These are phyloP conservation scores for Phlyctochytrium bullatum DNA, from an alignment of 192 early-diverging fungal species.

Conservation along the genomic window DNA sequence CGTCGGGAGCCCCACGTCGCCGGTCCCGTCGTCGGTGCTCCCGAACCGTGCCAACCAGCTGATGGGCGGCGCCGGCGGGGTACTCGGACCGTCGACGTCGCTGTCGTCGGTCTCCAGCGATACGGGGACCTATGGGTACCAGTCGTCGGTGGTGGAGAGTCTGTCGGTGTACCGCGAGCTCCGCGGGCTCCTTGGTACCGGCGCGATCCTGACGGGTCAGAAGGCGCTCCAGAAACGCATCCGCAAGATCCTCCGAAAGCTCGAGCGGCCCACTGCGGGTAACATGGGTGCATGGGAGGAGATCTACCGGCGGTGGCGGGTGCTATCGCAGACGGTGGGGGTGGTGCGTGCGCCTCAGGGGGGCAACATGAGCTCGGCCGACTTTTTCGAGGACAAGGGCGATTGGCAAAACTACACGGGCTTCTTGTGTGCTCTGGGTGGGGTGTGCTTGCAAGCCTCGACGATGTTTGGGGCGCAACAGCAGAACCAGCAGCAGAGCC, in stretches of 20 bases:
- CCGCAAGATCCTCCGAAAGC: constrained; percentile 62
- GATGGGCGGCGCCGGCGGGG: background rate
- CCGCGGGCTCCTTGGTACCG: constrained; percentile 20
- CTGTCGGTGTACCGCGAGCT: constrained; percentile 68
- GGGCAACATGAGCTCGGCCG: background rate
- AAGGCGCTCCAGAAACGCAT: constrained; percentile 77
- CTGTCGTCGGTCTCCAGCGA: background rate
- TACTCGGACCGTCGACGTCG: constrained; percentile 9
- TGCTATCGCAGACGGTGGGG: constrained; percentile 39
- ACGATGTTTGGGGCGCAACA: background rate
- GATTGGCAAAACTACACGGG: constrained; percentile 84
- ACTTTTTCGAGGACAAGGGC: constrained; percentile 36
- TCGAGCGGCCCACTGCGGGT: constrained; percentile 65
- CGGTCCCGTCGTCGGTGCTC: constrained; percentile 34
- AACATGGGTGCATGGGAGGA: constrained; percentile 84
- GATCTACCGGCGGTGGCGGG: constrained; percentile 72
- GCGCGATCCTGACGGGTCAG: constrained; percentile 45
- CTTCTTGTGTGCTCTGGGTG: constrained; percentile 77
- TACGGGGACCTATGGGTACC: background rate
- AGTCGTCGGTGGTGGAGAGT: constrained; percentile 68
- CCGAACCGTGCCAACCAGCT: background rate
- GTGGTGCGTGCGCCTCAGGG: background rate
- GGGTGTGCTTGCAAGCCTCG: constrained; percentile 54
- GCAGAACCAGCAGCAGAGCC: background rate
- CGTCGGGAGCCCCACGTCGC: constrained; percentile 20